phyloP scores from a whole-genome alignment of 169 alveolate species.

The Sarcocystis neurona region DNA sequence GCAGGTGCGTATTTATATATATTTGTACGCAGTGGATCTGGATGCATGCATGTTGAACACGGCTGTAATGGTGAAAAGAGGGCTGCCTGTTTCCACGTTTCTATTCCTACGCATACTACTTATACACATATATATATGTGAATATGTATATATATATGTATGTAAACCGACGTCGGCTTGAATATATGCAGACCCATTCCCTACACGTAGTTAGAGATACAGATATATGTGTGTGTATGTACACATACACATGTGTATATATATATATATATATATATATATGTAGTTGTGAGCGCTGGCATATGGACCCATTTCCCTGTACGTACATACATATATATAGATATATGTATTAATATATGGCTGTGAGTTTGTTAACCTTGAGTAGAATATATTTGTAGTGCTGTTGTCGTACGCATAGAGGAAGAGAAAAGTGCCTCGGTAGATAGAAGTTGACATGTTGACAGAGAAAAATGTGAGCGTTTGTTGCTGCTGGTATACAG shows the following conservation, averaged over 20 bases:
- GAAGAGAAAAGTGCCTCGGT: neutral
- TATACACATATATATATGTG: neutral
- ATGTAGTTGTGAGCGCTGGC: neutral
- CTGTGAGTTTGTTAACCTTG: neutral
- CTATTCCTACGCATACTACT: too few relatives aligned
- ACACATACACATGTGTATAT: neutral
- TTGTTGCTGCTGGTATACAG: neutral
- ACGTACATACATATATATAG: neutral
- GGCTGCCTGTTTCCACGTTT: too few relatives aligned
- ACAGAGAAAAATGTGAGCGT: neutral
- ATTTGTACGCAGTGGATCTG: too few relatives aligned
- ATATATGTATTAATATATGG: neutral
- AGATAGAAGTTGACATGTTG: neutral
- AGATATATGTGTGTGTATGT: neutral
- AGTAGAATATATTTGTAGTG: neutral
- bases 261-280: neutral
- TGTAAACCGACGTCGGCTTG: neutral
- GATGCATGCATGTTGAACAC: too few relatives aligned
- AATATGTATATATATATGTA: neutral
- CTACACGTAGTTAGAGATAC: too few relatives aligned
- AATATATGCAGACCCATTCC: too few relatives aligned
- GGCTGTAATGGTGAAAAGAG: too few relatives aligned
- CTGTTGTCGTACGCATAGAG: too few relatives aligned
- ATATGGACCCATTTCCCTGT: neutral
- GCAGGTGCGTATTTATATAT: too few relatives aligned